Evolutionary conservation across 257 asterid genomes (phyloP).

Genomic region (Schizonepeta tenuifolia): DNA sequence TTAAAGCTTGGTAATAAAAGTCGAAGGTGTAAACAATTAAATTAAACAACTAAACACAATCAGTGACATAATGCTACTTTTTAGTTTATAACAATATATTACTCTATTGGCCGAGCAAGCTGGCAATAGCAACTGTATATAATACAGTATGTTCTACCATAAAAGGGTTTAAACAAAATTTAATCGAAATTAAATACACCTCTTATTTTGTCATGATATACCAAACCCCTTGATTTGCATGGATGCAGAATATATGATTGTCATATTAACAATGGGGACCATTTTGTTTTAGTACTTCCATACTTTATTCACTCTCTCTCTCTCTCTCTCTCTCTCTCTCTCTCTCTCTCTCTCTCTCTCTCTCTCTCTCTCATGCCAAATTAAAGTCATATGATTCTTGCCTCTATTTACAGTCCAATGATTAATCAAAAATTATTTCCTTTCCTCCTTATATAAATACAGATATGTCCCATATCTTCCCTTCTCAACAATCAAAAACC

Average conservation of each 20-base stretch:
- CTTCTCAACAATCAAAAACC: slow-evolving; percentile 25
- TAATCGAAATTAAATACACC: not conserved
- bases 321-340: slow-evolving; percentile 31
- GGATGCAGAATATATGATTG: slow-evolving; percentile 38
- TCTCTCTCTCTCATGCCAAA: slow-evolving; percentile 43
- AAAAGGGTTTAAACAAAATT: not conserved
- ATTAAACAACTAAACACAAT: no score
- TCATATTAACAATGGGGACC: slow-evolving; percentile 53
- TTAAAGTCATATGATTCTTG: slow-evolving; percentile 57
- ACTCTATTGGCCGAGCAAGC: no score
- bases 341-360: slow-evolving; percentile 35
- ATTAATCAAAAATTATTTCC: slow-evolving; percentile 9
- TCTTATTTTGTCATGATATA: not conserved
- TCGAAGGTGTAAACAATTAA: no score
- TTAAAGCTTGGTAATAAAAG: no score
- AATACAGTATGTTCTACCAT: no score
- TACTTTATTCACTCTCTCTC: slow-evolving; percentile 45
- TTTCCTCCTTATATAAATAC: slow-evolving; percentile 31
- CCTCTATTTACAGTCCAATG: slow-evolving; percentile 39
- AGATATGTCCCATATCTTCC: slow-evolving; percentile 11
- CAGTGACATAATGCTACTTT: no score
- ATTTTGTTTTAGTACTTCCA: slow-evolving; percentile 36
- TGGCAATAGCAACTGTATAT: no score
- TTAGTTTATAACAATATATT: no score
- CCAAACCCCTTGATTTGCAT: slow-evolving; percentile 40